phyloP scores from a whole-genome alignment of 2,329 filamentous ascomycete species.

The Neurospora sp. region DNA sequence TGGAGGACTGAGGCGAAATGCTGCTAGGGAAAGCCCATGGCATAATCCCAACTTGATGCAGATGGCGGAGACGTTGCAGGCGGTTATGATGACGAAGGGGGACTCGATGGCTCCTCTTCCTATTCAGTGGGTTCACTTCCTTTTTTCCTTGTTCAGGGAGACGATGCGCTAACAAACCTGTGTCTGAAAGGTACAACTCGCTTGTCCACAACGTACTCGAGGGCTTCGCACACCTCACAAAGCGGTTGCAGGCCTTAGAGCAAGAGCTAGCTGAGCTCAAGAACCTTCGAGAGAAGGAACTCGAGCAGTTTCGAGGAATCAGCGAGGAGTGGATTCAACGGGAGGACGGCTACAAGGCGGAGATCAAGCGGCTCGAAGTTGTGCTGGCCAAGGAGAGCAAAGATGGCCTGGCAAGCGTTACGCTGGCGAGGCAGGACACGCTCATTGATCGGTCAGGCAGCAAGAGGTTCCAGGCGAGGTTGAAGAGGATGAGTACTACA shows the following conservation, averaged over 20 bases:
- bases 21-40: conserved; percentile 15
- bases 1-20: not conserved
- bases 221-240: conserved; percentile 22
- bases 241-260: conserved; percentile 12
- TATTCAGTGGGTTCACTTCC: conserved; percentile 7
- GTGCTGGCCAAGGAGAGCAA: conserved; percentile 24
- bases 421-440: conserved; percentile 31
- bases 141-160: too few species aligned
- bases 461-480: conserved; percentile 21
- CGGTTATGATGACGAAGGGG: conserved; percentile 29
- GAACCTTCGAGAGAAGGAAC: conserved; percentile 21
- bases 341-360: conserved; percentile 27
- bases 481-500: conserved; percentile 19
- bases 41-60: conserved; percentile 33
- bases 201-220: conserved; percentile 30
- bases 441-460: conserved; percentile 29
- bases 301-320: conserved; percentile 26
- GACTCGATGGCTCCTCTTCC: conserved; percentile 25
- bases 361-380: conserved; percentile 31
- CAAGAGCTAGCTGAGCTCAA: conserved; percentile 20
- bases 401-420: conserved; percentile 33
- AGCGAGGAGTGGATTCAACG: conserved; percentile 29
- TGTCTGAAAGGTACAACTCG: conserved; percentile 26
- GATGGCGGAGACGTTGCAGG: conserved; percentile 34
- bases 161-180: not conserved